Percentiles rank a stretch among this genome's conserved stretches.
These are phyloP conservation scores for Grammothele lineata DNA, from an alignment of 768 basidiomycete genomes.

Conservation along the genomic window DNA sequence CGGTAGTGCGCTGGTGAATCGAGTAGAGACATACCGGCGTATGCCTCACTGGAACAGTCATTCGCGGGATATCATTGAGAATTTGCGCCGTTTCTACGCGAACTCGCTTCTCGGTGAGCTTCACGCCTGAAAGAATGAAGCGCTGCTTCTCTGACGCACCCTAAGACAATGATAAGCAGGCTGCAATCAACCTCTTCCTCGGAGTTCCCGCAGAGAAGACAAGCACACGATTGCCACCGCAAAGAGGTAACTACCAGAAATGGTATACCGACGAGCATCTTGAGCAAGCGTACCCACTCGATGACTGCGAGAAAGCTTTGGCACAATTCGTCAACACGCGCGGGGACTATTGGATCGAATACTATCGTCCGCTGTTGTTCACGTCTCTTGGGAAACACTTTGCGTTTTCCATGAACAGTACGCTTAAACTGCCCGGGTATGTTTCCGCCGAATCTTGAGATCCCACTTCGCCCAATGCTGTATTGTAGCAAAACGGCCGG, in stretches of 20 bases:
- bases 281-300: constrained; percentile 58
- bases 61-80: constrained; percentile 93
- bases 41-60: constrained; percentile 98
- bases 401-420: constrained; percentile 90
- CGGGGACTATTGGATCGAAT: constrained; percentile 84
- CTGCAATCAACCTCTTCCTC: constrained; percentile 96
- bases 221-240: constrained; percentile 38
- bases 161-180: constrained; percentile 92
- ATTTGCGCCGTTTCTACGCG: constrained; percentile 90
- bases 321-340: constrained; percentile 51
- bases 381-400: constrained; percentile 87
- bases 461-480: constrained; percentile 25
- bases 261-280: constrained; percentile 82
- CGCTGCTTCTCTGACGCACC: neutral
- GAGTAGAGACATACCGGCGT: constrained; percentile 92
- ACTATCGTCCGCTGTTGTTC: constrained; percentile 81
- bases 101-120: constrained; percentile 81
- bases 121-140: no score
- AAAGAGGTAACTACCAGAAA: constrained; percentile 71
- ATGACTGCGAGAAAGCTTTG: constrained; percentile 62
- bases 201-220: constrained; percentile 57
- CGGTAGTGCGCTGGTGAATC: constrained; percentile 91
- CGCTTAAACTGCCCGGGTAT: constrained; percentile 70
- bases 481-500: constrained; percentile 70
- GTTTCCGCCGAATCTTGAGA: no score